Conservation (phyloP, 2,329 filamentous ascomycete species). For the Cladosporium colombiae region DNA sequence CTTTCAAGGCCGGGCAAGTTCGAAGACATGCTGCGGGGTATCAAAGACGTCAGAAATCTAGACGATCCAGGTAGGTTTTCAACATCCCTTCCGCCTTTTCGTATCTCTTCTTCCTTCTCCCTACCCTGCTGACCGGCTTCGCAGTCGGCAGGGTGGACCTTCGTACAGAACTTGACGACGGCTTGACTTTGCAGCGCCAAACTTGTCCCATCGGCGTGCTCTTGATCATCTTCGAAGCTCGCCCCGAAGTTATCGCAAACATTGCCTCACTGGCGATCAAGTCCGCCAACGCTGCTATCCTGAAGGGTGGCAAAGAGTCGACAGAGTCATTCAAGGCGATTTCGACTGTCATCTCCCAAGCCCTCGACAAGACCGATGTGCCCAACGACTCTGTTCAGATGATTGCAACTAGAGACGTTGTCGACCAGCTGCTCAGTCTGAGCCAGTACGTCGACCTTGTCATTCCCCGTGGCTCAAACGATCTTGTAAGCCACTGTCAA, state of each 20-base stretch:
- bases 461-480: slow-evolving; percentile 87
- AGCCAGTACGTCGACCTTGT: slow-evolving; percentile 91
- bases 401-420: slow-evolving; percentile 87
- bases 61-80: slow-evolving; percentile 74
- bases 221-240: slow-evolving; percentile 96
- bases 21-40: slow-evolving; percentile 96
- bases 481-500: slow-evolving; percentile 88
- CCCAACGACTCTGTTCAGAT: slow-evolving; percentile 89
- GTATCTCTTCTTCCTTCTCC: slow-evolving; percentile 12
- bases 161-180: slow-evolving; percentile 82
- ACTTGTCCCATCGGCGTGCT: slow-evolving; percentile 96
- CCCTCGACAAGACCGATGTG: slow-evolving; percentile 71
- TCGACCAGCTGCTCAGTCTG: slow-evolving; percentile 81
- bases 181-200: slow-evolving; percentile 79
- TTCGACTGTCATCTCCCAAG: slow-evolving; percentile 76
- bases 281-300: slow-evolving; percentile 92
- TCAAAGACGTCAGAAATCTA: slow-evolving; percentile 80
- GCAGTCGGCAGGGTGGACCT: slow-evolving; percentile 81
- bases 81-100: not conserved
- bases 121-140: slow-evolving; percentile 33
- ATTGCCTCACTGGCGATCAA: slow-evolving; percentile 95
- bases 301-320: slow-evolving; percentile 97
- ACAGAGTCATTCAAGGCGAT: slow-evolving; percentile 94
- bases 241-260: slow-evolving; percentile 97
- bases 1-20: slow-evolving; percentile 85